These are phyloP conservation scores for Penicillium sumatraense DNA, from an alignment of 2,329 filamentous ascomycete species.

Conservation along the genomic window DNA sequence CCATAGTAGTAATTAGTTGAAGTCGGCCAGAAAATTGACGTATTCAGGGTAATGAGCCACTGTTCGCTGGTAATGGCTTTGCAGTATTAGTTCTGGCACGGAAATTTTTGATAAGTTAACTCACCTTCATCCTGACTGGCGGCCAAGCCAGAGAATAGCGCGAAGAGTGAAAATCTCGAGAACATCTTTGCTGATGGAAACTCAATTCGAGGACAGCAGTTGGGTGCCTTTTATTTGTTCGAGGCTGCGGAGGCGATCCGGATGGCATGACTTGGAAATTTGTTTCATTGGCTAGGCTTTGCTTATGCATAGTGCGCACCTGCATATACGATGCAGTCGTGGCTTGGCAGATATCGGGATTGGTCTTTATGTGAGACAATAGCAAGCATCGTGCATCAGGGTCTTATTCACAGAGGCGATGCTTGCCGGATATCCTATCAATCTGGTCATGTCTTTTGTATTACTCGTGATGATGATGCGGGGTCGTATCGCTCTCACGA, in stretches of 20 bases:
- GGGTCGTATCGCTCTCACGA: no score
- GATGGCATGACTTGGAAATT: background rate
- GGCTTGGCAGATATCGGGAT: background rate
- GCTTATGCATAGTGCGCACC: background rate
- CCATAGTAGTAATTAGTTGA: conserved; percentile 31
- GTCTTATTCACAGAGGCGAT: background rate
- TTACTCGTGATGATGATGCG: background rate
- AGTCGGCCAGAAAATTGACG: conserved; percentile 28
- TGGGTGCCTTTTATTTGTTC: background rate
- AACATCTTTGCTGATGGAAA: background rate
- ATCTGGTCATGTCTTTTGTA: background rate
- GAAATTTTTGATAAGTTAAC: background rate
- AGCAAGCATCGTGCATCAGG: background rate
- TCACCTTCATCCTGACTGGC: background rate
- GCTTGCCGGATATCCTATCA: background rate
- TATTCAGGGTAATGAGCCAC: conserved; percentile 1
- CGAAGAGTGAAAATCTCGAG: background rate
- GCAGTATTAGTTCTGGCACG: background rate
- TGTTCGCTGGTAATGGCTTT: background rate
- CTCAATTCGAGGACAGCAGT: background rate
- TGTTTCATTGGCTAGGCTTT: background rate
- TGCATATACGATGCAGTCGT: background rate
- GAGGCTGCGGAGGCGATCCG: background rate
- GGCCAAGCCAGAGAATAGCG: background rate
- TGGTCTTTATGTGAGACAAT: conserved; percentile 1